A percentile compares a stretch with the other conserved stretches of the same genome.
These are phyloP conservation scores for Camelina hispida DNA, from an alignment of 345 rosid genomes.

Conservation along the genomic window DNA sequence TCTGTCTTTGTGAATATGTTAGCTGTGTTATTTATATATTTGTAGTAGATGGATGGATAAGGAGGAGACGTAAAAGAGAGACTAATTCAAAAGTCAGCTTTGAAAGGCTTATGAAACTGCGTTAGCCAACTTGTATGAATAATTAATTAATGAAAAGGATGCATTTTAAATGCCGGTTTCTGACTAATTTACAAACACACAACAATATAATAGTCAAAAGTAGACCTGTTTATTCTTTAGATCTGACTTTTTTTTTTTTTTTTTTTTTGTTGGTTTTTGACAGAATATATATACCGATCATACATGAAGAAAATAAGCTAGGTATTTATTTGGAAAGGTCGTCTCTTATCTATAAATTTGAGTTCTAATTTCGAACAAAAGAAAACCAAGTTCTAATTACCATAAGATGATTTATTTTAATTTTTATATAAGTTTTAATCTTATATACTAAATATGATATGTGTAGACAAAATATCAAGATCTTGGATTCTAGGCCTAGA, in stretches of 20 bases:
- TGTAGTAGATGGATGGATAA: slow-evolving; percentile 26
- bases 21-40: slow-evolving; percentile 29
- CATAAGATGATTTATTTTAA: too few relatives aligned
- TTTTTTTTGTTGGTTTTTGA: background rate
- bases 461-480: background rate
- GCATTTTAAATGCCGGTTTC: slow-evolving; percentile 20
- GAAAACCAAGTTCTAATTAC: background rate
- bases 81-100: slow-evolving; percentile 39
- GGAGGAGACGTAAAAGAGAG: slow-evolving; percentile 2
- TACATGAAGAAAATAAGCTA: background rate
- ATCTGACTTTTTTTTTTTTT: background rate
- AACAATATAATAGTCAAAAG: slow-evolving; percentile 25
- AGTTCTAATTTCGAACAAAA: background rate
- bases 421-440: too few relatives aligned
- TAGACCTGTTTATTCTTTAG: background rate
- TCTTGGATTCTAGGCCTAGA: too few relatives aligned
- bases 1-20: slow-evolving; percentile 18
- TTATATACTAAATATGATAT: too few relatives aligned
- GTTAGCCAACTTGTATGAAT: slow-evolving; percentile 36
- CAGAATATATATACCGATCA: background rate
- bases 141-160: slow-evolving; percentile 6
- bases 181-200: slow-evolving; percentile 5
- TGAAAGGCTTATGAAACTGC: slow-evolving; percentile 34
- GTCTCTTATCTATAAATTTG: background rate
- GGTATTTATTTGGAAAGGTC: background rate